Conservation (phyloP, 139 green algal species). For the Protoeuglena noctilucae region DNA sequence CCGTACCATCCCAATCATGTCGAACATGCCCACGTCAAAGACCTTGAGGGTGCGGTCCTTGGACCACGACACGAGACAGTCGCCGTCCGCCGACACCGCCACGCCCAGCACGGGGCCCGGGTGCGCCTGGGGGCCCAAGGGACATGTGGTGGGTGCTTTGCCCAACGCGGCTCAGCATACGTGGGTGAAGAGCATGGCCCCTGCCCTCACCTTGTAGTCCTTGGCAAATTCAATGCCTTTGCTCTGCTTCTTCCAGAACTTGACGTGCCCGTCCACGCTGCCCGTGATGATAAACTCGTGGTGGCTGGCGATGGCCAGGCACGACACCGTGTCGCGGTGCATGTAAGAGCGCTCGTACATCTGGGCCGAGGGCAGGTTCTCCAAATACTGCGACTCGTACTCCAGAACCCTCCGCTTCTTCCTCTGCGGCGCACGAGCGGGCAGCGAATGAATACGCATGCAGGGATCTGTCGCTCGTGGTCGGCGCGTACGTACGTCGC, state of each 20-base stretch:
- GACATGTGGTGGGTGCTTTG: too few relatives aligned
- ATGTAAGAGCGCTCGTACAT: slow-evolving; percentile 98
- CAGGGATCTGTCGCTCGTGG: too few relatives aligned
- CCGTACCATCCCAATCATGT: slow-evolving; percentile 92
- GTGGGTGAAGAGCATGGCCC: too few relatives aligned
- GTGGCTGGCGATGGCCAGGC: slow-evolving; percentile 45
- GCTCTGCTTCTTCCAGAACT: slow-evolving; percentile 94
- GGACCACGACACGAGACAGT: slow-evolving; percentile 40
- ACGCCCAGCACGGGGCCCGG: slow-evolving; percentile 50
- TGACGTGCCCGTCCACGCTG: slow-evolving; percentile 72
- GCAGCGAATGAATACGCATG: too few relatives aligned
- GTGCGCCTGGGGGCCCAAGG: slow-evolving; percentile 47
- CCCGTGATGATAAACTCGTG: slow-evolving; percentile 68
- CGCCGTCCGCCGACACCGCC: slow-evolving; percentile 19
- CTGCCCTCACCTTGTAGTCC: slow-evolving; percentile 53
- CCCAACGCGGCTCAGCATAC: too few relatives aligned
- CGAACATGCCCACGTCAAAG: slow-evolving; percentile 88
- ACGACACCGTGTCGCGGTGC: slow-evolving; percentile 85
- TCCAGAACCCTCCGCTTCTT: too few relatives aligned
- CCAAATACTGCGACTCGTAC: too few relatives aligned
- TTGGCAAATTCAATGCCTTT: slow-evolving; percentile 81
- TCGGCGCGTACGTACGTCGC: too few relatives aligned
- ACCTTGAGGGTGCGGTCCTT: slow-evolving; percentile 65
- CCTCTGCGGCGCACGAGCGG: too few relatives aligned
- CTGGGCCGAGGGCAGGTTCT: too few relatives aligned